phyloP scores from a whole-genome alignment of 1,284 basidiomycete genomes.

The Tetrapyrgos nigripes region DNA sequence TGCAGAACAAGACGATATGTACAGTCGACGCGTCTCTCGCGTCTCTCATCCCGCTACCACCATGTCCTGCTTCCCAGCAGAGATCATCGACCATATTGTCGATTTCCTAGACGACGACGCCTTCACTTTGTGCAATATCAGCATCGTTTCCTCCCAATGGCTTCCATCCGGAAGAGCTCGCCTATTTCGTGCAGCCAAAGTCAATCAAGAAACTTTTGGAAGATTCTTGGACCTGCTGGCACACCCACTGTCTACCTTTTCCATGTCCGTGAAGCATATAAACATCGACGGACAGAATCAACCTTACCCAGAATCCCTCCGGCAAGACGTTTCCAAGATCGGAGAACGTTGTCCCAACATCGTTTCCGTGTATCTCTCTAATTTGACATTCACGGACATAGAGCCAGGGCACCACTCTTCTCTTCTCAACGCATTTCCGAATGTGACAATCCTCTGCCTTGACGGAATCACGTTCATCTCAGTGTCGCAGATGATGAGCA shows the following conservation, averaged over 20 bases:
- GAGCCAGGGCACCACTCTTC: background rate
- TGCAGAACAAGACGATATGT: no score
- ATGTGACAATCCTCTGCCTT: background rate
- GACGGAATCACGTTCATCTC: conserved; percentile 6
- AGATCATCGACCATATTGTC: conserved; percentile 9
- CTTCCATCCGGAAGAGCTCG: background rate
- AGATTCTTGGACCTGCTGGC: background rate
- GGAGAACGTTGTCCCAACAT: background rate
- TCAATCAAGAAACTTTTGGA: background rate
- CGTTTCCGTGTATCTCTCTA: background rate
- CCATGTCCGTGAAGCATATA: background rate
- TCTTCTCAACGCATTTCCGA: background rate
- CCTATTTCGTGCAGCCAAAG: background rate
- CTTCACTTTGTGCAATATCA: background rate
- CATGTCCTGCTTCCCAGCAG: background rate
- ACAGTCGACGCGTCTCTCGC: background rate
- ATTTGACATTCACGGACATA: background rate
- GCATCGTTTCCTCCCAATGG: background rate
- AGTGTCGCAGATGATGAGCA: conserved; percentile 10
- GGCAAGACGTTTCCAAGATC: background rate
- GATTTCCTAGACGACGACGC: background rate
- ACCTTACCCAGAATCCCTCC: background rate
- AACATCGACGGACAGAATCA: background rate
- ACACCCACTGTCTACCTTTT: conserved; percentile 5
- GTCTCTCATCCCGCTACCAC: background rate